Percentiles rank a stretch among this genome's conserved stretches.
Conservation (phyloP, 176 grass and related monocot genomes). For the Aegilops sharonensis region DNA sequence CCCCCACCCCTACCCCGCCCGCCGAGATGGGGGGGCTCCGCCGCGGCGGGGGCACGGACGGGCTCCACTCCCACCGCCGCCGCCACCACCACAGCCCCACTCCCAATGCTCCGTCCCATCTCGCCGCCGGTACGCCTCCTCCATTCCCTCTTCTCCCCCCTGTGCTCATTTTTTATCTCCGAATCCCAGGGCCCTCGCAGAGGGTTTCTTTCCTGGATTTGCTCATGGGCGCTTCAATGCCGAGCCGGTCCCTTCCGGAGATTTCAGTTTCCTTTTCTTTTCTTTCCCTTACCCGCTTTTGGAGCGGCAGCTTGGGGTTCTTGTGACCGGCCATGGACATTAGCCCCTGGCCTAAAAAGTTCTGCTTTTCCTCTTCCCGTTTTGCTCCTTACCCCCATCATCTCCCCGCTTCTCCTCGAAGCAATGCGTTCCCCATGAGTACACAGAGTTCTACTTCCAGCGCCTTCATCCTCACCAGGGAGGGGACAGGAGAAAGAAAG, state of each 20-base stretch:
- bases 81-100: neutral
- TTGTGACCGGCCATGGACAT: neutral
- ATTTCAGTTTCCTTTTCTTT: neutral
- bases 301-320: slow-evolving; percentile 6
- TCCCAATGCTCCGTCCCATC: neutral
- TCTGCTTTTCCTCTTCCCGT: neutral
- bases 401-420: neutral
- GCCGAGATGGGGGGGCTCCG: slow-evolving; percentile 10
- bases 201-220: neutral
- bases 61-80: neutral
- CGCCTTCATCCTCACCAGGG: neutral
- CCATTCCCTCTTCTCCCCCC: too few relatives aligned
- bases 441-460: neutral
- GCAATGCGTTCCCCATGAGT: neutral
- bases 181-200: neutral
- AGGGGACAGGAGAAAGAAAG: neutral
- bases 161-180: neutral
- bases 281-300: neutral
- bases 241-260: too few relatives aligned
- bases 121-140: neutral
- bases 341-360: neutral
- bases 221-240: neutral
- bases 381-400: neutral
- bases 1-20: neutral
- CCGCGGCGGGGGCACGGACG: slow-evolving; percentile 5